Conservation (phyloP, 1,284 basidiomycete species). For the Boletus smithii region DNA sequence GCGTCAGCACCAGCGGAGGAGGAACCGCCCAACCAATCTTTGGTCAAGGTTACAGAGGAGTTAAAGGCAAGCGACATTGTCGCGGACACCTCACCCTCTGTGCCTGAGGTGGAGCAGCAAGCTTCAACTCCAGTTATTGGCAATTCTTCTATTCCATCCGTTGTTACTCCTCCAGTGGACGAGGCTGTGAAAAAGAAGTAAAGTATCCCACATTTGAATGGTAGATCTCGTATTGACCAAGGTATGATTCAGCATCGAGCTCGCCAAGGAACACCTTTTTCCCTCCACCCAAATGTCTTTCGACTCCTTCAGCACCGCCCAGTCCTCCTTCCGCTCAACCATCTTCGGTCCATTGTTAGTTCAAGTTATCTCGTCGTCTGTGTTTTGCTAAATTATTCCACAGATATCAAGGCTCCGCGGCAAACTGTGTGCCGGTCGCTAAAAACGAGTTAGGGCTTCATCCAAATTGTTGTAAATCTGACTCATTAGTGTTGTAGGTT, state of each 20-base stretch:
- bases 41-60: slow-evolving; percentile 1
- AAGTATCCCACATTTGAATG: background rate
- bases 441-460: slow-evolving; percentile 24
- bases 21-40: background rate
- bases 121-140: background rate
- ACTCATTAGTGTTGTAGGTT: slow-evolving; percentile 16
- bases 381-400: slow-evolving; percentile 11
- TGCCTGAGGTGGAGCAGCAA: slow-evolving; percentile 4
- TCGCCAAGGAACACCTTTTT: slow-evolving; percentile 45
- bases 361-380: background rate
- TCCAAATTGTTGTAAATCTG: background rate
- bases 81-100: background rate
- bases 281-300: slow-evolving; percentile 33
- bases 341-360: slow-evolving; percentile 60
- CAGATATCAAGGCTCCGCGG: slow-evolving; percentile 29
- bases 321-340: slow-evolving; percentile 37
- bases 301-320: slow-evolving; percentile 16
- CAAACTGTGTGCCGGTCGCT: background rate
- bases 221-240: slow-evolving; percentile 6
- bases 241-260: slow-evolving; percentile 33
- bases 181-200: slow-evolving; percentile 30
- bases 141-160: background rate
- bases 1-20: slow-evolving; percentile 1
- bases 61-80: slow-evolving; percentile 2
- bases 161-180: slow-evolving; percentile 6